These are phyloP conservation scores for Gloeophyllum trabeum DNA, from an alignment of 768 basidiomycete genomes.

Conservation along the genomic window DNA sequence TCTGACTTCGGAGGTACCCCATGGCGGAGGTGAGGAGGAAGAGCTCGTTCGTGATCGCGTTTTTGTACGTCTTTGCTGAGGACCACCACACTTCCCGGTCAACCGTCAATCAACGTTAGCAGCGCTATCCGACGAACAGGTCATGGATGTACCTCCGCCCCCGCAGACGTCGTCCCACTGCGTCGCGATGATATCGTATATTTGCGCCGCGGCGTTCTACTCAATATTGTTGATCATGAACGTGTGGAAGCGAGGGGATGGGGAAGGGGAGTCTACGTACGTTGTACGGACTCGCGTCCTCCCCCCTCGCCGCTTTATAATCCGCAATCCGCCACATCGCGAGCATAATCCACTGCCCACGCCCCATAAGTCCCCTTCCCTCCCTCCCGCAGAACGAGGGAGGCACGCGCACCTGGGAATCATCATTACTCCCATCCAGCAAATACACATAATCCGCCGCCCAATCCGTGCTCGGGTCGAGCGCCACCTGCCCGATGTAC, in stretches of 20 bases:
- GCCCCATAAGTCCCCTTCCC: too few species aligned
- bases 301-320: neutral
- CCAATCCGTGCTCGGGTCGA: neutral
- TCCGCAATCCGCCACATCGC: neutral
- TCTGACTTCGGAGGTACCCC: conserved; percentile 1
- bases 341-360: neutral
- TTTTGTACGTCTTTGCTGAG: conserved; percentile 6
- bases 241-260: too few species aligned
- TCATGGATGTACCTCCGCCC: conserved; percentile 5
- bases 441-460: neutral
- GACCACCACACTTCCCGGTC: conserved; percentile 8
- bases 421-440: too few species aligned
- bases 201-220: conserved; percentile 1
- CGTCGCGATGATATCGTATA: conserved; percentile 5
- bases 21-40: conserved; percentile 4
- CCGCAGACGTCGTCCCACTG: conserved; percentile 6
- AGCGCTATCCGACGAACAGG: conserved; percentile 1
- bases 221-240: neutral
- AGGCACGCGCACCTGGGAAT: too few species aligned
- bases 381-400: too few species aligned
- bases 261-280: too few species aligned
- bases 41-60: conserved; percentile 7
- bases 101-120: neutral
- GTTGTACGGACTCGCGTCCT: too few species aligned
- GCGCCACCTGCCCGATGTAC: neutral